Evolutionary conservation across 805 yeast species (phyloP).

Genomic region (Wickerhamomyces subpelliculosus): DNA sequence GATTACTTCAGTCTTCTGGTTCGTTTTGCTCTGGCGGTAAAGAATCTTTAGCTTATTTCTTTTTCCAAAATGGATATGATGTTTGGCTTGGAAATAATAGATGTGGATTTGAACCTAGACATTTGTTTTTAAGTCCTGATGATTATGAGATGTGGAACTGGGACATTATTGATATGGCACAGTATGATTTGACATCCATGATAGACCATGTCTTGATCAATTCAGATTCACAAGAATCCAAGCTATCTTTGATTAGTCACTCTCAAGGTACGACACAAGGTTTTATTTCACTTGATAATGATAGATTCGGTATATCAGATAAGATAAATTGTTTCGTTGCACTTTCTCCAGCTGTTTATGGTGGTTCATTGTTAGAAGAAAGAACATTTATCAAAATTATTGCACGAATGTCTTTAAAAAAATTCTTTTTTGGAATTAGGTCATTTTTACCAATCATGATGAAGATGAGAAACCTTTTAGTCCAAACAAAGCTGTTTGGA

Average conservation of each 20-base stretch:
- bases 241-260: slow-evolving; percentile 68
- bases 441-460: slow-evolving; percentile 77
- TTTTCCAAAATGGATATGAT: slow-evolving; percentile 55
- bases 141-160: slow-evolving; percentile 80
- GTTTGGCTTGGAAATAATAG: slow-evolving; percentile 92
- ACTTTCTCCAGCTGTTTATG: slow-evolving; percentile 87
- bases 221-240: slow-evolving; percentile 27
- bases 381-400: slow-evolving; percentile 57
- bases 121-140: slow-evolving; percentile 36
- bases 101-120: slow-evolving; percentile 75
- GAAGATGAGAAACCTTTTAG: slow-evolving; percentile 42
- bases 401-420: slow-evolving; percentile 40
- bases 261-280: slow-evolving; percentile 93
- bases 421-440: slow-evolving; percentile 63
- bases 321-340: slow-evolving; percentile 67
- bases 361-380: slow-evolving; percentile 67
- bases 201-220: slow-evolving; percentile 48
- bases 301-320: slow-evolving; percentile 36
- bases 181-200: slow-evolving; percentile 68
- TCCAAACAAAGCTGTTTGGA: slow-evolving; percentile 49
- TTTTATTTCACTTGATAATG: slow-evolving; percentile 56
- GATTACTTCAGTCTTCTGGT: slow-evolving; percentile 81
- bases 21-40: slow-evolving; percentile 81
- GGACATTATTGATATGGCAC: slow-evolving; percentile 83
- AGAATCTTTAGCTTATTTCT: slow-evolving; percentile 63